Percentiles rank a stretch among this genome's conserved stretches.
These are phyloP conservation scores for Bipolaris gigantea DNA, from an alignment of 2,329 filamentous ascomycete genomes.

Conservation along the genomic window DNA sequence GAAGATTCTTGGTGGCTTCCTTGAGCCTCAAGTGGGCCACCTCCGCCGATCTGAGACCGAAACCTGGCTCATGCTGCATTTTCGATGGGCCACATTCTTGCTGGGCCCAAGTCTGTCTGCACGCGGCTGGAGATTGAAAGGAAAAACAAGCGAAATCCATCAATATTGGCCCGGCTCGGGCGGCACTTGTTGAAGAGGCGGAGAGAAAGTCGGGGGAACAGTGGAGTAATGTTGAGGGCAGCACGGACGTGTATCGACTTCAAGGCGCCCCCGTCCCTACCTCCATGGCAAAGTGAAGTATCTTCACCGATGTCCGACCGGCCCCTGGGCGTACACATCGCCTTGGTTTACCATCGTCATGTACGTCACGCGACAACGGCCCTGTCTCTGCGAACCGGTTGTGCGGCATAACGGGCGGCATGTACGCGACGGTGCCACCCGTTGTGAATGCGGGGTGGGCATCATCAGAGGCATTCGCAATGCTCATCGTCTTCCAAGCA, in stretches of 20 bases:
- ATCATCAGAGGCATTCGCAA: constrained; percentile 5
- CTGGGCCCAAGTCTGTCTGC: not conserved
- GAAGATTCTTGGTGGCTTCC: constrained; percentile 15
- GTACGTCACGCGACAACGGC: not conserved
- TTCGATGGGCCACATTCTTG: not conserved
- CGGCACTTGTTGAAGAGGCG: constrained; percentile 14
- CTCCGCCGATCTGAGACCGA: constrained; percentile 9
- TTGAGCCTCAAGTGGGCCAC: constrained; percentile 14
- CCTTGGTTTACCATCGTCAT: not conserved
- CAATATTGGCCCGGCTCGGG: constrained; percentile 10
- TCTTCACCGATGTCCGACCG: constrained; percentile 11
- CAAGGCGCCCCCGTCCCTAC: constrained; percentile 13
- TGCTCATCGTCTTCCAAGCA: not conserved
- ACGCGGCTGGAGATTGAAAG: constrained; percentile 8
- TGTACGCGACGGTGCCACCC: constrained; percentile 1
- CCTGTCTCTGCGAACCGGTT: constrained; percentile 1
- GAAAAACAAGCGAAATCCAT: not conserved
- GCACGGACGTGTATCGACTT: constrained; percentile 13
- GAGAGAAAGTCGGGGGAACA: constrained; percentile 8
- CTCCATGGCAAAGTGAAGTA: constrained; percentile 6
- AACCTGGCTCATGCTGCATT: constrained; percentile 8
- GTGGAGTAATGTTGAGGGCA: constrained; percentile 7
- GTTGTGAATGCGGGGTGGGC: not conserved
- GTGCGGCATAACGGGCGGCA: constrained; percentile 8
- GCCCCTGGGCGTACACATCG: constrained; percentile 2